Percentiles rank a stretch among this genome's conserved stretches.
Evolutionary conservation across 192 early-diverging fungal species (phyloP).

Genomic region (Coemansia furcata): DNA sequence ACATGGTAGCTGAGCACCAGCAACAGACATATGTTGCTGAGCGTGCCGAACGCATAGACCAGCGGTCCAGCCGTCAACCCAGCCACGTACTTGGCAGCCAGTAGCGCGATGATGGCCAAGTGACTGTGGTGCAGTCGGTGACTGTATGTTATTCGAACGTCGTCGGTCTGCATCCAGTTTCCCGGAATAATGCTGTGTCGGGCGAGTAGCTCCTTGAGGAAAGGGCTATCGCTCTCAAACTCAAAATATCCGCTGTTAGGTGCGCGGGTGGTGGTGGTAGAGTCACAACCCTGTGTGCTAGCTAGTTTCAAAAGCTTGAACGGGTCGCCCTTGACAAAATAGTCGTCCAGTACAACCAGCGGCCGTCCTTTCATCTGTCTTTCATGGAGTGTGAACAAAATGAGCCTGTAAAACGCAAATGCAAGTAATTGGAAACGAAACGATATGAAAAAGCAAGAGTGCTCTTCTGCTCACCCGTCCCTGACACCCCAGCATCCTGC

Average conservation of each 20-base stretch:
- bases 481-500: not conserved
- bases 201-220: constrained; percentile 24
- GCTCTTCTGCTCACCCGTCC: not conserved
- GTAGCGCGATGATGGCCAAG: constrained; percentile 21
- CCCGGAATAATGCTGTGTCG: constrained; percentile 16
- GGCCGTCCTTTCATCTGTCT: constrained; percentile 27
- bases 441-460: not conserved
- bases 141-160: constrained; percentile 44
- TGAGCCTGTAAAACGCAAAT: not conserved
- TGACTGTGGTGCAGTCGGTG: constrained; percentile 40
- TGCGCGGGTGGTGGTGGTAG: constrained; percentile 13
- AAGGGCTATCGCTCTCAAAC: constrained; percentile 23
- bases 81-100: constrained; percentile 26
- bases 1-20: constrained; percentile 42
- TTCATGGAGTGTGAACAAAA: not conserved
- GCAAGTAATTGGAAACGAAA: not conserved
- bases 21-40: constrained; percentile 30
- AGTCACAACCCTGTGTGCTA: not conserved
- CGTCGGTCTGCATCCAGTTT: constrained; percentile 30
- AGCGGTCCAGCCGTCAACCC: constrained; percentile 33
- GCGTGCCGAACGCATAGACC: constrained; percentile 36
- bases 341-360: constrained; percentile 45
- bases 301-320: constrained; percentile 13
- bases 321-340: constrained; percentile 38
- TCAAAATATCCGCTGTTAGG: constrained; percentile 27